Evolutionary conservation across 1,284 basidiomycete genomes (phyloP), one percentile per base, ranked within the genome.

Genomic region (Vanrija sp.): DNA sequence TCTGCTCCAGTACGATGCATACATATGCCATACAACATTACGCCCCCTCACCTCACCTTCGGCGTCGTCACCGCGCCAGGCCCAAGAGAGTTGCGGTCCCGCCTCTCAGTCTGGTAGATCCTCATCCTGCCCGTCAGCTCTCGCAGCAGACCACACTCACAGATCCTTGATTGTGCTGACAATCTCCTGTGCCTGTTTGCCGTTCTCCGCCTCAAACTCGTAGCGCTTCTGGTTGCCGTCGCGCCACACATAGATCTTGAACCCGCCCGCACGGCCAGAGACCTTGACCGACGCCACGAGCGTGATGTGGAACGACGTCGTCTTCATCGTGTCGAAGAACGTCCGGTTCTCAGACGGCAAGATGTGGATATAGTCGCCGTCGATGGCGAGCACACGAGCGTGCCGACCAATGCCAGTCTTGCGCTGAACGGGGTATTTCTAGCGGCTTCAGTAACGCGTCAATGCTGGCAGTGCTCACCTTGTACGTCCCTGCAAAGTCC

Each of bases 361-460:
- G 68, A 96, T 91, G 90, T 93, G 91, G 38, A 97, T 84, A 71
- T 97, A 98, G 62, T 88, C 89, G 6, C 94, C 94, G 73, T 98
- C 96, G 55, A 98, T 89, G 12, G 94, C 94, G 1, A 98, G 82
- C 2, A 86, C 86, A 8, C 94, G 85, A 72, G 96, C 93, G 67
- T 93, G 91, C 28, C 92, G 84, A 3, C 92, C 87, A 43, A 97
- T 94, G 2, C 91, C 90, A 70, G 93, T 85, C 78, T 95, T 98
- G 45, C 95, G 87, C 67, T 89, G 90, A n/a, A 98, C 90, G 0
- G 85, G 89, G 69, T 87, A 98, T 83, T 89, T 88, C 88, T 94
- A 72, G 3, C 4, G 9, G 48, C n/a, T 43, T 46, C 43, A 56
- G 23, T 49, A 14, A 7, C 29, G 40, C 3, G 26, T 15, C 12